Base-by-base conservation (phyloP, 805 yeast species). In the Priceomyces castillae region DNA sequence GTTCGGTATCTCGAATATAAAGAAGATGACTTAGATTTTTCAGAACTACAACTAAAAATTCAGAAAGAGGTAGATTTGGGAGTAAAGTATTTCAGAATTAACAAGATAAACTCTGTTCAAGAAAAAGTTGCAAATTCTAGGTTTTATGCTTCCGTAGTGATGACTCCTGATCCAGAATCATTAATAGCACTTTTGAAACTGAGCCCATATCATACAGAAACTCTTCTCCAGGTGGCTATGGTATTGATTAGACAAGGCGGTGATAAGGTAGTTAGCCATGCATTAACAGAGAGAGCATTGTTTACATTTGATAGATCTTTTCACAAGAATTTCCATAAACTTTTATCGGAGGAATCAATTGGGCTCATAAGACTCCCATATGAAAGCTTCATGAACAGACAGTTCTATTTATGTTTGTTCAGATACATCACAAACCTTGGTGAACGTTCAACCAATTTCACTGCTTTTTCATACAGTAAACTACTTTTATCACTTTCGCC, bases 111-210 rank as follows among this genome's bases (percentile, higher is more conserved):
- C 17, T 49, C 56, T 12, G 55, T 56, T 1, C 62, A 57, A 34
- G 73, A 68, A 19, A 49, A 67, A 28, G 64, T 65, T 16, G 73
- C 73, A 30, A 73, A 65, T 49, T 73, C 81, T 3, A 58, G 65
- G 43, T 85, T 84, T 54, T 84, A 77, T 56, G 71, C 84, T 4
- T 76, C 85, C 4, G 84, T 82, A 11, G 83, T 81, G 3, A 62
- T 84, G 47, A 78, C 81, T n/a, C 90, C 94, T 0, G 90, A 89
- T 56, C 90, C 86, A 41, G 92, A 88, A 47, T 74, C 84, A 0
- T 62, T 89, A 42, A 76, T 86, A 48, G 69, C 67, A 20, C 63
- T 82, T 36, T 69, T 86, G 16, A 79, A 79, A 41, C 72, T 70
- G 52, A 65, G 69, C 48, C 95, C 95, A 2, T 89, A 88, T 56